A percentile compares a stretch with the other conserved stretches of the same genome.
These are phyloP conservation scores for Mucor sp. DNA, from an alignment of 371 early-diverging fungal genomes.

Conservation along the genomic window DNA sequence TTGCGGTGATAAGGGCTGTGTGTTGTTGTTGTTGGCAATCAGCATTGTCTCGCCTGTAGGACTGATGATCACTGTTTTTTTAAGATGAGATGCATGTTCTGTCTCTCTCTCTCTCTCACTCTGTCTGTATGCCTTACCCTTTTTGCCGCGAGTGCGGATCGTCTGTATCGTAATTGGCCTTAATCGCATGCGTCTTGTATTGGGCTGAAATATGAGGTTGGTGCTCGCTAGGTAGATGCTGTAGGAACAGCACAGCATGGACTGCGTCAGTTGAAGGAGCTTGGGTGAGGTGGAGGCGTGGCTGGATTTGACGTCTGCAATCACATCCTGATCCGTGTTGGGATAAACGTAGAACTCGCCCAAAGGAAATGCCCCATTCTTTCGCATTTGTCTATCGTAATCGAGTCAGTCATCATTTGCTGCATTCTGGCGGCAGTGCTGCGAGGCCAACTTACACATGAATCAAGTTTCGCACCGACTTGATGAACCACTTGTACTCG, in stretches of 20 bases:
- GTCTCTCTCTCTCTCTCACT: no score
- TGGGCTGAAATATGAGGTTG: conserved; percentile 45
- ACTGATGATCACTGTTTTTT: conserved; percentile 28
- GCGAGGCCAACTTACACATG: conserved; percentile 34
- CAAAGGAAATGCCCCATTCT: conserved; percentile 38
- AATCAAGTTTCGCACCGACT: conserved; percentile 38
- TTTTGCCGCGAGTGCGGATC: conserved; percentile 21
- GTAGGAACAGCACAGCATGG: conserved; percentile 35
- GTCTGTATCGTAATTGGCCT: conserved; percentile 23
- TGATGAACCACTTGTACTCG: conserved; percentile 46
- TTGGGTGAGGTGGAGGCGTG: neutral
- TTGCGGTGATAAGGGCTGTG: conserved; percentile 19
- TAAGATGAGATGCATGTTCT: neutral
- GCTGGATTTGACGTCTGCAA: neutral
- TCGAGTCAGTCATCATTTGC: no score
- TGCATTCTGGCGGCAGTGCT: neutral
- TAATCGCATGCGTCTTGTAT: conserved; percentile 36
- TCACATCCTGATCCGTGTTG: conserved; percentile 8
- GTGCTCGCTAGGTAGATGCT: conserved; percentile 43
- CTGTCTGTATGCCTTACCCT: conserved; percentile 15
- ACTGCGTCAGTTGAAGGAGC: neutral
- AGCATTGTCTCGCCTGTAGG: conserved; percentile 38
- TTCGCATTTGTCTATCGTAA: conserved; percentile 41
- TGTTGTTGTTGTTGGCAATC: conserved; percentile 14
- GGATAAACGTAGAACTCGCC: conserved; percentile 48